phyloP scores from a whole-genome alignment of 345 rosid genomes.

The Nephelium lappaceum region DNA sequence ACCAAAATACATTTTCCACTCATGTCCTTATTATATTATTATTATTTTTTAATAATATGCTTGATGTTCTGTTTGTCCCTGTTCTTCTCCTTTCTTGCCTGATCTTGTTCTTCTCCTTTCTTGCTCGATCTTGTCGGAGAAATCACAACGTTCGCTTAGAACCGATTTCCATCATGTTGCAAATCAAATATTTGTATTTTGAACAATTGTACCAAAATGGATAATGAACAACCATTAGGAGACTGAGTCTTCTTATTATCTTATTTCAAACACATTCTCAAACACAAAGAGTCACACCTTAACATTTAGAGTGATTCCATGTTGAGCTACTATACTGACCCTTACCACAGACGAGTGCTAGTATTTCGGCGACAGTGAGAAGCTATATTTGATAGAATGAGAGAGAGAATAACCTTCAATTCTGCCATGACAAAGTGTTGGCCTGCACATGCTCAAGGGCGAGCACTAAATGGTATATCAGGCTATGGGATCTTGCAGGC shows the following conservation, averaged over 20 bases:
- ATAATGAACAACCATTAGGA: neutral
- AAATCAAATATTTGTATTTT: neutral
- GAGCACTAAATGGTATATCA: conserved; percentile 48
- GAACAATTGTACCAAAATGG: neutral
- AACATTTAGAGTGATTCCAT: conserved; percentile 34
- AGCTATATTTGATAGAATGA: conserved; percentile 40
- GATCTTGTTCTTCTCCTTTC: too few relatives aligned
- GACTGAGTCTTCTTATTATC: neutral
- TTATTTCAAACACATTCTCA: neutral
- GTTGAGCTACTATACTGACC: conserved; percentile 35
- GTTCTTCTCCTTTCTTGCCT: too few relatives aligned
- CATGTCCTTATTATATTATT: too few relatives aligned
- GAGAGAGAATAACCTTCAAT: conserved; percentile 41
- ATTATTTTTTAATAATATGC: too few relatives aligned
- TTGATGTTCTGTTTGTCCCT: too few relatives aligned
- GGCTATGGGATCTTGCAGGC: conserved; percentile 51
- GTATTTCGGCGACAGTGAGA: conserved; percentile 41
- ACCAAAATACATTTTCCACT: too few relatives aligned
- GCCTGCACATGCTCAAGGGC: conserved; percentile 47
- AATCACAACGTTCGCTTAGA: too few relatives aligned
- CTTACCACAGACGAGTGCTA: conserved; percentile 41
- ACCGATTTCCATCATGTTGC: neutral
- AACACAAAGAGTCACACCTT: conserved; percentile 11
- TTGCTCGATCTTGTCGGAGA: too few relatives aligned
- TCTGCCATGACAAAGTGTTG: conserved; percentile 51